phyloP scores from a whole-genome alignment of 148 eudicot species.

The Rhododendron williamsianum region DNA sequence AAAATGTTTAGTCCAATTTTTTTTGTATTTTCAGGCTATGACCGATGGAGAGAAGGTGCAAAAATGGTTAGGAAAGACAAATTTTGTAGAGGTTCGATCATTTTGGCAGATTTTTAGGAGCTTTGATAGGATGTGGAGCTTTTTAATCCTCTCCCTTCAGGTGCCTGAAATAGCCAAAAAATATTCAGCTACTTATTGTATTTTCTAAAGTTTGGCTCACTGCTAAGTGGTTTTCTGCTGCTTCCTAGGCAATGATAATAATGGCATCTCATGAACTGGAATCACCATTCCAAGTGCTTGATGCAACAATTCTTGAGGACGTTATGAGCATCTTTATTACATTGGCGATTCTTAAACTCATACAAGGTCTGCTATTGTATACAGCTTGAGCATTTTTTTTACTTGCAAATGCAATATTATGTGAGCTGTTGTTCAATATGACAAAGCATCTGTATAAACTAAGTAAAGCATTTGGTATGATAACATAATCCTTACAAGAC shows the following conservation, averaged over 20 bases:
- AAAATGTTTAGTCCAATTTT: not conserved
- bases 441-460: not conserved
- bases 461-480: not conserved
- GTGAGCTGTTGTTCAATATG: not conserved
- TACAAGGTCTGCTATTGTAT: constrained; percentile 47
- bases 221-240: constrained; percentile 2
- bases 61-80: constrained; percentile 90
- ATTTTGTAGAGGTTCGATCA: constrained; percentile 86
- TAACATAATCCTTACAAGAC: not conserved
- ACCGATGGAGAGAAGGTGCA: constrained; percentile 27
- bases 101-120: constrained; percentile 91
- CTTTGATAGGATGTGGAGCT: constrained; percentile 96
- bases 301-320: constrained; percentile 72
- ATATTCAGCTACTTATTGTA: not conserved
- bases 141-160: constrained; percentile 87
- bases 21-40: constrained; percentile 27
- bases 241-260: constrained; percentile 77
- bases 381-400: not conserved
- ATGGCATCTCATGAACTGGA: constrained; percentile 79
- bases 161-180: constrained; percentile 23
- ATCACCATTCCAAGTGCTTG: constrained; percentile 81
- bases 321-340: constrained; percentile 93
- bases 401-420: not conserved
- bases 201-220: constrained; percentile 6
- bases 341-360: constrained; percentile 74